Evolutionary conservation across 2,329 filamentous ascomycete genomes (phyloP).

Genomic region (Neurospora sp.): DNA sequence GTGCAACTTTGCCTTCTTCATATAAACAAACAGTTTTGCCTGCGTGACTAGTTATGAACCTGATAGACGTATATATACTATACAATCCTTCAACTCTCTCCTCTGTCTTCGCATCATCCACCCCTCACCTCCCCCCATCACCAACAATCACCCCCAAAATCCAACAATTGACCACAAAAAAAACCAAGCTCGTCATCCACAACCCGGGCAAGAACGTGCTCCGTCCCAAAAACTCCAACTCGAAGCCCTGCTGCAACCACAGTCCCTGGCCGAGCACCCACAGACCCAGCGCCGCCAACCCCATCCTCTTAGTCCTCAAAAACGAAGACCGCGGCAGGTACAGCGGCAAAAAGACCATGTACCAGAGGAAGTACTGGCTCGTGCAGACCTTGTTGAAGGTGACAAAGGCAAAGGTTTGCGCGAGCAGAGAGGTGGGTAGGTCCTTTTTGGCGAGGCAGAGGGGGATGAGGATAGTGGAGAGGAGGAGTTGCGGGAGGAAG

Average conservation of each 20-base stretch:
- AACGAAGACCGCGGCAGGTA: conserved; percentile 78
- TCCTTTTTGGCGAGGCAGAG: conserved; percentile 70
- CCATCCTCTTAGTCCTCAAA: conserved; percentile 48
- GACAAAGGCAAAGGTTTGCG: conserved; percentile 94
- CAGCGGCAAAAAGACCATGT: conserved; percentile 84
- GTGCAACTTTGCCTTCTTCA: background rate
- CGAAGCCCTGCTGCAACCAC: conserved; percentile 68
- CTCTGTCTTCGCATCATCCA: background rate
- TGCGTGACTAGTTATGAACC: background rate
- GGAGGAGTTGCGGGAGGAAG: conserved; percentile 77
- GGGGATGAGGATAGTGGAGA: conserved; percentile 64
- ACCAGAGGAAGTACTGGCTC: conserved; percentile 99
- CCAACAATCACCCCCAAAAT: conserved; percentile 70
- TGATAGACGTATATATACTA: background rate
- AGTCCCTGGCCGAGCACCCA: conserved; percentile 70
- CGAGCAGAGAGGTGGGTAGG: conserved; percentile 75
- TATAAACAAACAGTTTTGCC: background rate
- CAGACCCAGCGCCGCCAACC: conserved; percentile 52
- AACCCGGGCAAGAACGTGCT: conserved; percentile 82
- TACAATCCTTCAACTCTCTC: background rate
- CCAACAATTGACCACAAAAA: conserved; percentile 82
- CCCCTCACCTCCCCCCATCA: conserved; percentile 39
- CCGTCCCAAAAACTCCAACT: conserved; percentile 67
- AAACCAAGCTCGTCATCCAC: conserved; percentile 63
- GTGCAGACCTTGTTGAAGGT: conserved; percentile 99